Evolutionary conservation across 441 rosid genomes (phyloP).

Genomic region (Aleurites moluccanus): DNA sequence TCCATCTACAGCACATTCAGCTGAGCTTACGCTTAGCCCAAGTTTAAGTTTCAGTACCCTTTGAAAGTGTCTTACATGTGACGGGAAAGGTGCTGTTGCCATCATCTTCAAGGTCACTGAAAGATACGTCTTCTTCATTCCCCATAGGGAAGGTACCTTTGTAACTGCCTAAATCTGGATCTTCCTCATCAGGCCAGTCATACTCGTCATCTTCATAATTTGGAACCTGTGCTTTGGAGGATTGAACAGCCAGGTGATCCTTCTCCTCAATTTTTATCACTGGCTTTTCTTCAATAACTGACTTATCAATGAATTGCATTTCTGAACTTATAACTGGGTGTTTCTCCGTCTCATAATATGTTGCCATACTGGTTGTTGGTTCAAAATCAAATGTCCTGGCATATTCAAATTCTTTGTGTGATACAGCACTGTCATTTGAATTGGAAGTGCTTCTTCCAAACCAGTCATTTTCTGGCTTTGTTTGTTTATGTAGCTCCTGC

Average conservation of each 20-base stretch:
- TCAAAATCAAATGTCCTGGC: constrained; percentile 48
- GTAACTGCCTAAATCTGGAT: constrained; percentile 45
- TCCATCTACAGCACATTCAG: constrained; percentile 23
- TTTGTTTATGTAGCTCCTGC: constrained; percentile 66
- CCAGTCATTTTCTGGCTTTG: constrained; percentile 46
- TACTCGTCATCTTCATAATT: constrained; percentile 72
- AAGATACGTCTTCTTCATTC: constrained; percentile 82
- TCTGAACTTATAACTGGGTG: constrained; percentile 49
- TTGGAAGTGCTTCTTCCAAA: constrained; percentile 29
- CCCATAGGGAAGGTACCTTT: constrained; percentile 44
- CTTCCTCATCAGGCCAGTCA: constrained; percentile 87
- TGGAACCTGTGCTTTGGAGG: constrained; percentile 40
- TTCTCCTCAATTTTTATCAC: constrained; percentile 32
- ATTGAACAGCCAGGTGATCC: constrained; percentile 27
- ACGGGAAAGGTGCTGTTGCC: constrained; percentile 47
- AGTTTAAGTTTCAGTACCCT: constrained; percentile 28
- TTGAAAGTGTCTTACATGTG: constrained; percentile 39
- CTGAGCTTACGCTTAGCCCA: constrained; percentile 27
- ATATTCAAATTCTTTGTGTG: constrained; percentile 34
- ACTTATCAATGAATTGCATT: constrained; percentile 58
- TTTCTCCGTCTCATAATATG: constrained; percentile 56
- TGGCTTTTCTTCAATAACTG: constrained; percentile 63
- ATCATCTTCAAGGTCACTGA: constrained; percentile 89
- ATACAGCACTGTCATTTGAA: constrained; percentile 15
- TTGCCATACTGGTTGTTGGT: constrained; percentile 39